phyloP scores from a whole-genome alignment of 805 yeast genomes.

The Teunomyces kruisii region DNA sequence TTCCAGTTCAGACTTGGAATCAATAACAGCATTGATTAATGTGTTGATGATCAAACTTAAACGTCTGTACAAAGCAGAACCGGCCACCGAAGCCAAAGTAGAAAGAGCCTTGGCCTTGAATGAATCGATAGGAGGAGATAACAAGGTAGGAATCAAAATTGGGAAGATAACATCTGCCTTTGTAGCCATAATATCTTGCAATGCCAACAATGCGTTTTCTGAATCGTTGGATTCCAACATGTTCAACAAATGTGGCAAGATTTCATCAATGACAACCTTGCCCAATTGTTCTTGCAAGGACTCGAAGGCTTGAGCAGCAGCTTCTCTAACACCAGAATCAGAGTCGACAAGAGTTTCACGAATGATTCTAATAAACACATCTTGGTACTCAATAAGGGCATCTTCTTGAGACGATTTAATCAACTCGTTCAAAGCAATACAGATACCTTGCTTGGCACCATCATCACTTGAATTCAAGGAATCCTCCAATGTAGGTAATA shows the following conservation, averaged over 20 bases:
- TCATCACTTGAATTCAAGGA: constrained; percentile 55
- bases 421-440: constrained; percentile 87
- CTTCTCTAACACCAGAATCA: constrained; percentile 72
- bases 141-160: constrained; percentile 79
- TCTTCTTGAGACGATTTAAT: constrained; percentile 69
- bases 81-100: constrained; percentile 87
- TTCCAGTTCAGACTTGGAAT: constrained; percentile 33
- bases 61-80: constrained; percentile 72
- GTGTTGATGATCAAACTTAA: constrained; percentile 73
- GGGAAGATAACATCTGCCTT: constrained; percentile 93
- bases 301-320: constrained; percentile 92
- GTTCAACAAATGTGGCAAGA: constrained; percentile 78
- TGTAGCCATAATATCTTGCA: constrained; percentile 88
- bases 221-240: constrained; percentile 57
- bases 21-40: constrained; percentile 60
- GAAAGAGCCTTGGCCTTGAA: constrained; percentile 88
- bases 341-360: constrained; percentile 78
- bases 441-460: constrained; percentile 94
- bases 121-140: constrained; percentile 76
- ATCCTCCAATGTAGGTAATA: constrained; percentile 80
- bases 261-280: constrained; percentile 80
- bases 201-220: constrained; percentile 79
- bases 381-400: constrained; percentile 63
- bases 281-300: constrained; percentile 81
- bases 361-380: constrained; percentile 67